Percentiles rank a stretch among this genome's conserved stretches.
Conservation (phyloP, 1,284 basidiomycete genomes). For the Meripilus lineatus region DNA sequence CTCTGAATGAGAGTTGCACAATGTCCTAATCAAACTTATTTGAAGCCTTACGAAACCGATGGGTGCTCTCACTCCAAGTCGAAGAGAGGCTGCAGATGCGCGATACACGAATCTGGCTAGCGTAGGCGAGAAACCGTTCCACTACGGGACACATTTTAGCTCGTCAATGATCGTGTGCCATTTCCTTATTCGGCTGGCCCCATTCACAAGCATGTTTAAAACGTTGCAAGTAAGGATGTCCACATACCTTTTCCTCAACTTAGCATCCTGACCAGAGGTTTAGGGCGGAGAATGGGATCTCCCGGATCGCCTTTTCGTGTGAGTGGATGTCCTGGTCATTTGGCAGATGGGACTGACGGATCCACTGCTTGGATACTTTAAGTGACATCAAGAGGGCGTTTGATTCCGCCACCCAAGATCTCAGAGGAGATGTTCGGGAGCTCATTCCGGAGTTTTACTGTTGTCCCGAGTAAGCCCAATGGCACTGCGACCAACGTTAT, state of each 20-base stretch:
- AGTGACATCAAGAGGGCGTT: slow-evolving; percentile 78
- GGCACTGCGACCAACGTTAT: background rate
- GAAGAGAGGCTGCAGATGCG: slow-evolving; percentile 67
- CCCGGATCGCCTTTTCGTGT: slow-evolving; percentile 90
- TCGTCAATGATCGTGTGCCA: slow-evolving; percentile 98
- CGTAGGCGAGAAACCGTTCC: slow-evolving; percentile 84
- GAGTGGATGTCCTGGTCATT: slow-evolving; percentile 16
- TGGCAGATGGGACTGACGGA: no score
- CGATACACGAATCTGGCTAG: slow-evolving; percentile 78
- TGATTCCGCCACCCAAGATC: slow-evolving; percentile 80
- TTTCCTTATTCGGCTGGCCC: slow-evolving; percentile 86
- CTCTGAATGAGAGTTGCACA: background rate
- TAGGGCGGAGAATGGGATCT: slow-evolving; percentile 93
- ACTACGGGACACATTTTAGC: slow-evolving; percentile 94
- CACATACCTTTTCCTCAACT: slow-evolving; percentile 5
- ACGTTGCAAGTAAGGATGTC: slow-evolving; percentile 69
- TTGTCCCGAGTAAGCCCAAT: slow-evolving; percentile 52
- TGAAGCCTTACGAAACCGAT: slow-evolving; percentile 78
- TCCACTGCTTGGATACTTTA: no score
- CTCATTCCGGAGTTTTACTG: slow-evolving; percentile 92
- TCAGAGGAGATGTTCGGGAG: slow-evolving; percentile 91
- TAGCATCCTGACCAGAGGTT: background rate
- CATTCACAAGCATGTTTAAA: slow-evolving; percentile 92
- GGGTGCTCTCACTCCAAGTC: slow-evolving; percentile 80
- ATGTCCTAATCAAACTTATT: slow-evolving; percentile 5